Conservation (phyloP, 2,329 filamentous ascomycete species). For the Exserohilum turcica region DNA sequence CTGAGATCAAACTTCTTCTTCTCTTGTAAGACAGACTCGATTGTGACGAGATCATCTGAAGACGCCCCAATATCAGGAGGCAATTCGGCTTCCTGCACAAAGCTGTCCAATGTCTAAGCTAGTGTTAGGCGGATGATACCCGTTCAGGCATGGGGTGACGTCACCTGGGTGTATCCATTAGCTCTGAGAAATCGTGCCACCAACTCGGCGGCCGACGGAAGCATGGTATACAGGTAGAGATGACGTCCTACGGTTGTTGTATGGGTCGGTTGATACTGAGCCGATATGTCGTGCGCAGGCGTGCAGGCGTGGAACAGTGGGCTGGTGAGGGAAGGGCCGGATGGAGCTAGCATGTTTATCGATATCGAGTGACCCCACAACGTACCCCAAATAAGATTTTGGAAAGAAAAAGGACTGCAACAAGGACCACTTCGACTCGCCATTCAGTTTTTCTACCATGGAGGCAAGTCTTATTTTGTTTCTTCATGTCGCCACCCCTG, state of each 20-base stretch:
- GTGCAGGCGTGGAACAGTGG: background rate
- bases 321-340: background rate
- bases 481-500: background rate
- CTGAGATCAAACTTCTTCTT: slow-evolving; percentile 64
- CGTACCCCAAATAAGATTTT: slow-evolving; percentile 9
- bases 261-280: background rate
- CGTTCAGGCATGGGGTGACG: slow-evolving; percentile 7
- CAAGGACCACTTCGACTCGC: background rate
- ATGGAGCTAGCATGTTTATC: slow-evolving; percentile 12
- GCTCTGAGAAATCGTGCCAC: slow-evolving; percentile 50
- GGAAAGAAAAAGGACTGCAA: background rate
- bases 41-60: slow-evolving; percentile 56
- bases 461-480: slow-evolving; percentile 11
- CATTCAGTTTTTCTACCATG: slow-evolving; percentile 9
- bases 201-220: slow-evolving; percentile 49
- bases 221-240: slow-evolving; percentile 19
- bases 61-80: slow-evolving; percentile 55
- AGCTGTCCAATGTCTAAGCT: slow-evolving; percentile 61
- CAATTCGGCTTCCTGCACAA: slow-evolving; percentile 62
- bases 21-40: slow-evolving; percentile 65
- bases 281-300: background rate
- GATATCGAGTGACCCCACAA: slow-evolving; percentile 9
- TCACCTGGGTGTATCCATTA: slow-evolving; percentile 50
- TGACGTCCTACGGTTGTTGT: background rate
- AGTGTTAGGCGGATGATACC: slow-evolving; percentile 12